phyloP scores from a whole-genome alignment of 139 green algal genomes.

The Chlamydomonas sp. region DNA sequence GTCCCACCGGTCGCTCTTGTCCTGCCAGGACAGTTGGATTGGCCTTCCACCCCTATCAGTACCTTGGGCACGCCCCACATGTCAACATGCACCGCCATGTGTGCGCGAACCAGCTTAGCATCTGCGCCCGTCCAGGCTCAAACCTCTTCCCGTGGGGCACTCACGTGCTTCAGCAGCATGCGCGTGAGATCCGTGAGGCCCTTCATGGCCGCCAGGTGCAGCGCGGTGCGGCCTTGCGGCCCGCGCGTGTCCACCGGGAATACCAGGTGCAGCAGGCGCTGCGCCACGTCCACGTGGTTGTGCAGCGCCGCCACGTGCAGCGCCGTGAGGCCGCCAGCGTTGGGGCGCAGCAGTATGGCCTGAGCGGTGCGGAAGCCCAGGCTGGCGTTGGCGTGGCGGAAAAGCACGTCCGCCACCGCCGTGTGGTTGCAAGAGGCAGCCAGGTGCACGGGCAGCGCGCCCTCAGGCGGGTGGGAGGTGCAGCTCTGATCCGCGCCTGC shows the following conservation, averaged over 20 bases:
- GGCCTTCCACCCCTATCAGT: too few species aligned
- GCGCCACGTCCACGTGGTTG: conserved; percentile 1
- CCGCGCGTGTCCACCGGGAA: conserved; percentile 36
- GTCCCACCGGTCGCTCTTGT: too few species aligned
- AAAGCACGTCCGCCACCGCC: background rate
- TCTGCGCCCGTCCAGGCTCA: too few species aligned
- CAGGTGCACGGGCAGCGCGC: conserved; percentile 22
- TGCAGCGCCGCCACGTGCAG: conserved; percentile 27
- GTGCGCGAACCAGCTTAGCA: too few species aligned
- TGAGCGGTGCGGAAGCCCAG: conserved; percentile 19
- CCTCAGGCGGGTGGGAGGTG: background rate
- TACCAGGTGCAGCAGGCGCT: conserved; percentile 33
- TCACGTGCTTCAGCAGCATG: conserved; percentile 16
- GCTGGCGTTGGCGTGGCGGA: background rate
- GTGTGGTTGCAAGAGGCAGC: conserved; percentile 23
- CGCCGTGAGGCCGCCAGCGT: conserved; percentile 1
- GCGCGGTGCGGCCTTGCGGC: conserved; percentile 12
- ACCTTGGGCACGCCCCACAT: too few species aligned
- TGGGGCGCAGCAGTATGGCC: conserved; percentile 7
- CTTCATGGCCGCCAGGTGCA: conserved; percentile 18
- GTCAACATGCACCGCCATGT: too few species aligned
- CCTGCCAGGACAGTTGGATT: too few species aligned
- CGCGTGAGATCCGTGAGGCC: background rate
- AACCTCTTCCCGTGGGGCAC: too few species aligned
- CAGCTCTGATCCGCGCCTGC: background rate